Evolutionary conservation across 2,329 filamentous ascomycete species (phyloP), one percentile per base, ranked within the genome.

Genomic region (Aspergillus sp.): DNA sequence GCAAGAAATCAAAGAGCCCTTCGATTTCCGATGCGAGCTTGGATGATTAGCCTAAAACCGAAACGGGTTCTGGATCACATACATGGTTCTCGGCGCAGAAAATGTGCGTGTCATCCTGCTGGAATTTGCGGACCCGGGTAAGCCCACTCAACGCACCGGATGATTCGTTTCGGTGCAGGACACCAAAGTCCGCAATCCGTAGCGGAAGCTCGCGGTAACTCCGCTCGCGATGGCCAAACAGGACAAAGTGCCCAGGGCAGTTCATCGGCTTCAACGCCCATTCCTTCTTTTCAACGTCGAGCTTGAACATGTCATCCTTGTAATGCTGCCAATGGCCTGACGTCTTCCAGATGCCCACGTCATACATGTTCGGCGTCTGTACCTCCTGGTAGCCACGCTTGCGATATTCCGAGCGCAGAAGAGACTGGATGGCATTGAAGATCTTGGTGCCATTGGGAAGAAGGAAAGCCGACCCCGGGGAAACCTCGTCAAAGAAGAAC

Each of bases 221-320:
- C 50, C 85, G 75, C 53, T 85, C 82, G 33, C 82, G 75, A 60
- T 89, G 81, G 30, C 74, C 76, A 60, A 94, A 94, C 52, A 95
- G 81, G 44, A 91, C 67, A 61, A 84, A 93, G 63, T 96, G 89
- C 16, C 86, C 86, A 3, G 91, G 91, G 64, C 91, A 98, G 67
- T 96, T 96, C 91, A 96, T 96, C 16, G 89, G 89, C 67, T 96
- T 96, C 32, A 96, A 67, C 11, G 79, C 86, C 68, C 80, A 86
- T 44, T 78, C 71, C 42, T 82, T 81, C 69, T 94, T 93, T 59
- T 95, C 88, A 15, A 68, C 69, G 28, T 77, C 68, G 47, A 94
- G 78, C n/a, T 78, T 79, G 61, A 86, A 86, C 89, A 96, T 96
- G 64, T 95, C 88, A 43, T 96, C 89, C 54, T 86, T 77, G 69